Conservation (phyloP, 1,284 basidiomycete species). For the Peniophora sp. region DNA sequence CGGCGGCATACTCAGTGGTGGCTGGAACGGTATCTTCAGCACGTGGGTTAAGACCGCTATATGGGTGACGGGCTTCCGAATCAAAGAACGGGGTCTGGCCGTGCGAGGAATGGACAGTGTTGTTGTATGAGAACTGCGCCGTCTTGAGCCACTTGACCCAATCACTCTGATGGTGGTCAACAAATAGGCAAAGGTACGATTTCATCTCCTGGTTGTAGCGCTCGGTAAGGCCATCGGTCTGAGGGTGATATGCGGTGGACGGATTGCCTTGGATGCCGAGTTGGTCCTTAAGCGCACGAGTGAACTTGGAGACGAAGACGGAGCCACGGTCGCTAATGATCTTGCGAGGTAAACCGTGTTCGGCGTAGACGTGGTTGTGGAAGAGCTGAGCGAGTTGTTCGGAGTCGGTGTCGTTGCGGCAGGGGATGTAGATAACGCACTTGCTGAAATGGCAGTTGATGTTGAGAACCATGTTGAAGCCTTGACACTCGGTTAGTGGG, state of each 20-base stretch:
- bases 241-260: background rate
- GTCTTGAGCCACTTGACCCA: background rate
- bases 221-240: background rate
- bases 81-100: background rate
- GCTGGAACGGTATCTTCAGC: too few species aligned
- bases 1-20: background rate
- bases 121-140: background rate
- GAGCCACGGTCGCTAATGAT: background rate
- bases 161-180: background rate
- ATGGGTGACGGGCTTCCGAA: background rate
- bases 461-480: background rate
- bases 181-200: background rate
- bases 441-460: background rate
- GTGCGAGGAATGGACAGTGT: background rate
- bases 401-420: background rate
- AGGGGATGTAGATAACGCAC: background rate
- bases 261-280: background rate
- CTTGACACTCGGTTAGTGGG: background rate
- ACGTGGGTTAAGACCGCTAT: slow-evolving; percentile 17
- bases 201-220: background rate
- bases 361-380: background rate
- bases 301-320: background rate
- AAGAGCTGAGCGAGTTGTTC: background rate
- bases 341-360: background rate
- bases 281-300: background rate